Base-by-base conservation (phyloP, 768 basidiomycete genomes). In the Sutorius australiensis region DNA sequence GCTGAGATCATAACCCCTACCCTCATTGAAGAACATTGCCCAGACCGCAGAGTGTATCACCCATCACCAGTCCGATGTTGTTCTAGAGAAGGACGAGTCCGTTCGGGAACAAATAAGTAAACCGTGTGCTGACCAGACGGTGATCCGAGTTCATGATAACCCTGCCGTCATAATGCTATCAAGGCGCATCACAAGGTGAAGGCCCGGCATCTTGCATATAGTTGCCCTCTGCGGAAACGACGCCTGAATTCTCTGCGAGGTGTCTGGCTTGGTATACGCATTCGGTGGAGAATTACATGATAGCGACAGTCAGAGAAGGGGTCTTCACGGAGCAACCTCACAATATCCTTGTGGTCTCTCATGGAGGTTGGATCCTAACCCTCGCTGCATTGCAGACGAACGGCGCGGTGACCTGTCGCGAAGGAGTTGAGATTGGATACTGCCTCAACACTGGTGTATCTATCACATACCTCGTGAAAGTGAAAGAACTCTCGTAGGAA, bases 281-380 rank as follows among this genome's bases (percentile, higher is more conserved):
- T 30, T 33, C 51, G 13, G 3, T 51, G n/a, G 51, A 53, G 32
- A n/a, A 51, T 13, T 21, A 53, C 49, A 28, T 51, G 42, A 8
- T 14, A 19, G 21, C 51, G 8, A 52, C 3, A 3, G 36, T 52
- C 31, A 17, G 39, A 17, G 12, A 32, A 13, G n/a, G 21, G 28
- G 27, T 33, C 14, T 11, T 31, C 31, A 0, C 7, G n/a, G 24
- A 51, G 16, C 17, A 27, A 16, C 47, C 47, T 28, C 37, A 14
- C 5, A n/a, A 30, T 14, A 41, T 51, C 24, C 38, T 53, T 17
- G 39, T 51, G 19, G 33, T 51, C 28, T 32, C 48, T 50, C 51
- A 51, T 55, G 84, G 85, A 5, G 85, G 80, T 1, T 74, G 77
- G 51, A 83, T 89, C 53, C 67, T 71, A 32, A 72, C 74, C 32